Evolutionary conservation across 2,329 filamentous ascomycete species (phyloP).

Genomic region (Aureobasidium subglaciale): DNA sequence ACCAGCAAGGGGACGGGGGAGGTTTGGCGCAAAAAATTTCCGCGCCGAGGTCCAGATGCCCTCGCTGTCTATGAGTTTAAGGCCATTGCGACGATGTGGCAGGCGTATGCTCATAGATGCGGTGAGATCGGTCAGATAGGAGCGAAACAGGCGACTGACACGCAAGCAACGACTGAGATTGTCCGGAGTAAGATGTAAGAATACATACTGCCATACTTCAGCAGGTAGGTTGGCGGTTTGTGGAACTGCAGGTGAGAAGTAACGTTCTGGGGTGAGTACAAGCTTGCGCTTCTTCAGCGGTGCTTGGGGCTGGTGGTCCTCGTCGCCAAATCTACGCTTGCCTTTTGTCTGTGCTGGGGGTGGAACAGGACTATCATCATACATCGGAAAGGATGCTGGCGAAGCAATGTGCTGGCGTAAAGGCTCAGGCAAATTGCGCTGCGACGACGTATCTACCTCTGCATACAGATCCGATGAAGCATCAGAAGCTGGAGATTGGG

Average conservation of each 20-base stretch:
- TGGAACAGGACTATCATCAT: neutral
- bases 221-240: constrained; percentile 7
- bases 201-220: constrained; percentile 25
- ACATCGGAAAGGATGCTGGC: neutral
- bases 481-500: constrained; percentile 7
- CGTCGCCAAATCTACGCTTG: constrained; percentile 13
- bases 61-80: constrained; percentile 49
- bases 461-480: constrained; percentile 13
- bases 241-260: constrained; percentile 8
- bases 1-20: constrained; percentile 60
- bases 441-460: constrained; percentile 10
- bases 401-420: neutral
- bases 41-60: constrained; percentile 65
- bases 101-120: constrained; percentile 8
- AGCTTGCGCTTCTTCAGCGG: constrained; percentile 4
- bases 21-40: constrained; percentile 55
- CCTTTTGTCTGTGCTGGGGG: neutral
- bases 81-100: neutral
- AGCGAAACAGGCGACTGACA: constrained; percentile 26
- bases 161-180: constrained; percentile 27
- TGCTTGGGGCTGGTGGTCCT: neutral
- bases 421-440: neutral
- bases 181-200: constrained; percentile 26
- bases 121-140: constrained; percentile 22
- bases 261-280: constrained; percentile 5